These are phyloP conservation scores for Cystofilobasidium capitatum DNA, from an alignment of 768 basidiomycete species.

Conservation along the genomic window DNA sequence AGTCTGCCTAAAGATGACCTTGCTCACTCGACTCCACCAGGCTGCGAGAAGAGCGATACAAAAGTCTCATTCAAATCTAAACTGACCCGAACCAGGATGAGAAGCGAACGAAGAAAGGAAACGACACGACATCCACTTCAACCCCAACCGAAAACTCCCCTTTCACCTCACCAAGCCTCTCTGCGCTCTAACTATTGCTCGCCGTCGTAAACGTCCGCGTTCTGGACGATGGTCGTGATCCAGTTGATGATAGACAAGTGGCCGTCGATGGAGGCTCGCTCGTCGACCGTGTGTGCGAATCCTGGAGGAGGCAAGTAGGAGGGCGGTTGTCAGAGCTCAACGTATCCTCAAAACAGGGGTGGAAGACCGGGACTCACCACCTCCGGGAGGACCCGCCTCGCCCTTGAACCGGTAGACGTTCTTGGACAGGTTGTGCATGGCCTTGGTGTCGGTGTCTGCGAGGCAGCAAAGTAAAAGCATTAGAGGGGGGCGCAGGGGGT, in stretches of 20 bases:
- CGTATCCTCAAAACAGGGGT: background rate
- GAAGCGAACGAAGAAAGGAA: no score
- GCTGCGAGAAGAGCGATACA: no score
- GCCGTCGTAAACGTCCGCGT: conserved; percentile 34
- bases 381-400: background rate
- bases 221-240: conserved; percentile 38
- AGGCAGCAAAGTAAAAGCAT: background rate
- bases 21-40: no score
- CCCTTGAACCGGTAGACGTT: conserved; percentile 20
- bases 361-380: background rate
- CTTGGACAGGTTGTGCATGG: conserved; percentile 11
- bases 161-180: no score
- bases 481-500: background rate
- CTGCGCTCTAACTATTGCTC: conserved; percentile 32
- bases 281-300: conserved; percentile 36
- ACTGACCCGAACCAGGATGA: no score
- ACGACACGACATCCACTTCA: no score
- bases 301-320: background rate
- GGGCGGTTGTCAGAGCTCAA: no score
- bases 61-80: no score
- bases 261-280: conserved; percentile 33
- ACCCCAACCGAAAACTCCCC: no score
- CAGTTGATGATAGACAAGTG: conserved; percentile 34
- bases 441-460: conserved; percentile 8
- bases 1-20: no score